phyloP scores from a whole-genome alignment of 1,139 yeast species.

The Ashbya aceris region DNA sequence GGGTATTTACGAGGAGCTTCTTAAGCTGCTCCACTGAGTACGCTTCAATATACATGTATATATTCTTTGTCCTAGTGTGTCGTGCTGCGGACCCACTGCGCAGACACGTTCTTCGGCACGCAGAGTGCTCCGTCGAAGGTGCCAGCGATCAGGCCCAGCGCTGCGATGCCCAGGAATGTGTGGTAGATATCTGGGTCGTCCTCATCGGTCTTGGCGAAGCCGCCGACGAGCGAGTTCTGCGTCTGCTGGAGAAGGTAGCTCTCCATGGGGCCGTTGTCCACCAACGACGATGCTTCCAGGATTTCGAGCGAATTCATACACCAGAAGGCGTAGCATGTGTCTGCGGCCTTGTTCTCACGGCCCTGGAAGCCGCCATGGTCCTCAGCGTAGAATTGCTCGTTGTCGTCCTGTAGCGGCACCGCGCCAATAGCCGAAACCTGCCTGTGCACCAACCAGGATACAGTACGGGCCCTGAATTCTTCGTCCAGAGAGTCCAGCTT shows the following conservation, averaged over 20 bases:
- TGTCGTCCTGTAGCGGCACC: slow-evolving; percentile 25
- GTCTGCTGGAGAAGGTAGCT: slow-evolving; percentile 48
- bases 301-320: slow-evolving; percentile 48
- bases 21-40: slow-evolving; percentile 33
- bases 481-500: slow-evolving; percentile 18
- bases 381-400: slow-evolving; percentile 22
- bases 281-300: slow-evolving; percentile 29
- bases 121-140: slow-evolving; percentile 25
- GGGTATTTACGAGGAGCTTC: slow-evolving; percentile 89
- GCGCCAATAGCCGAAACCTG: slow-evolving; percentile 37
- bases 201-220: slow-evolving; percentile 63
- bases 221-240: slow-evolving; percentile 64
- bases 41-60: neutral
- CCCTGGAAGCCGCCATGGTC: slow-evolving; percentile 82
- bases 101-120: slow-evolving; percentile 14
- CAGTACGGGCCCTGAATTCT: slow-evolving; percentile 30
- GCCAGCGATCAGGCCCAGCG: slow-evolving; percentile 39
- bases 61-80: neutral
- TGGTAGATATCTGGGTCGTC: slow-evolving; percentile 67
- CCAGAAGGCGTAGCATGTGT: slow-evolving; percentile 95
- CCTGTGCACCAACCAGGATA: slow-evolving; percentile 54
- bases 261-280: slow-evolving; percentile 34
- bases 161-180: slow-evolving; percentile 51
- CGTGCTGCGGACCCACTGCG: neutral
- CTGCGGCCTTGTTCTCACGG: slow-evolving; percentile 72